Conservation (phyloP, 768 basidiomycete species). For the Serendipita sp. region DNA sequence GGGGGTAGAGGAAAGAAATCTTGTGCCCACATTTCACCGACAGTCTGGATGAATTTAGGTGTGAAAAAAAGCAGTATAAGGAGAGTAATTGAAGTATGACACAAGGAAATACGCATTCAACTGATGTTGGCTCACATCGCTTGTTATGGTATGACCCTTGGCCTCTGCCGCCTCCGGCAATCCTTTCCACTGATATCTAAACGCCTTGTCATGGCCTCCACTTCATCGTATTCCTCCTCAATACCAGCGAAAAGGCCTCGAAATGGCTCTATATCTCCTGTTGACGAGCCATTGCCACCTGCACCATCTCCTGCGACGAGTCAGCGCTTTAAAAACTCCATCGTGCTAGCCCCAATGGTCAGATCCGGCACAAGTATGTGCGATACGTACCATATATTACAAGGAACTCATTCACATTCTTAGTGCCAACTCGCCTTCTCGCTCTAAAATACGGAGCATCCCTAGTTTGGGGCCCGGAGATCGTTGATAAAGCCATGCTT, state of each 20-base stretch:
- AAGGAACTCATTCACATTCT: constrained; percentile 11
- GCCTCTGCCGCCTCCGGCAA: not conserved
- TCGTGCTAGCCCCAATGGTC: constrained; percentile 98
- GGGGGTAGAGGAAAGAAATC: too few species aligned
- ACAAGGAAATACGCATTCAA: not conserved
- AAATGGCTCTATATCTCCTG: constrained; percentile 9
- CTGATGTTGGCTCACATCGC: not conserved
- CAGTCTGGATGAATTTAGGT: not conserved
- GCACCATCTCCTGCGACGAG: constrained; percentile 24
- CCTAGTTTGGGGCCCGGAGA: constrained; percentile 93
- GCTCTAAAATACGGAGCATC: constrained; percentile 87
- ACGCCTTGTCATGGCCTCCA: not conserved
- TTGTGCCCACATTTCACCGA: too few species aligned
- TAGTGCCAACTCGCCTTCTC: constrained; percentile 75
- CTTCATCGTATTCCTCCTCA: not conserved
- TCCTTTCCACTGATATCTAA: not conserved
- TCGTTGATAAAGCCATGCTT: constrained; percentile 90
- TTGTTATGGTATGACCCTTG: not conserved
- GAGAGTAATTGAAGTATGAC: not conserved
- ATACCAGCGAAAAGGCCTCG: constrained; percentile 6
- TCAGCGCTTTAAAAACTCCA: constrained; percentile 57
- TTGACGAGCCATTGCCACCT: constrained; percentile 31
- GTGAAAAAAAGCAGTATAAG: not conserved
- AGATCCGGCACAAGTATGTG: constrained; percentile 64
- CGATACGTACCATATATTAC: constrained; percentile 9